Conservation (phyloP, 1,284 basidiomycete genomes). For the Chalciporus piperatoides region DNA sequence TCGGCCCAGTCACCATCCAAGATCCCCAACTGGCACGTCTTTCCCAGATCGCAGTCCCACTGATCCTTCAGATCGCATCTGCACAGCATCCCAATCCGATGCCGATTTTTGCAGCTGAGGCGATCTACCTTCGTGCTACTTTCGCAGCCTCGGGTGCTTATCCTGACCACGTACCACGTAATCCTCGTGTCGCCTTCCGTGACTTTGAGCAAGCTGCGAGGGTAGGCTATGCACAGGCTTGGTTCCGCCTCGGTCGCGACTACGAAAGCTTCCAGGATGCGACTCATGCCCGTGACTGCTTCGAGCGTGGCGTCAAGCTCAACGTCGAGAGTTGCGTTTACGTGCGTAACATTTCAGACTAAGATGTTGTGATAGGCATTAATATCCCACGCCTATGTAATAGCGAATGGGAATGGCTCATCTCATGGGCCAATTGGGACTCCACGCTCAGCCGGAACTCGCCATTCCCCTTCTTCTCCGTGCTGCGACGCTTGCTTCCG, state of each 20-base stretch:
- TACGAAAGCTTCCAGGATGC: conserved; percentile 86
- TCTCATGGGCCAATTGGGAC: conserved; percentile 80
- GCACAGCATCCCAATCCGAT: conserved; percentile 33
- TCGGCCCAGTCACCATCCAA: conserved; percentile 52
- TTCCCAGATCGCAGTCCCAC: conserved; percentile 60
- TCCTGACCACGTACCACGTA: conserved; percentile 57
- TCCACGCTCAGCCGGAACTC: conserved; percentile 48
- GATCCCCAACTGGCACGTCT: conserved; percentile 64
- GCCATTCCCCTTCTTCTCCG: conserved; percentile 74
- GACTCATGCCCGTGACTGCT: conserved; percentile 72
- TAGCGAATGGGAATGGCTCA: conserved; percentile 90
- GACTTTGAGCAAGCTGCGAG: conserved; percentile 83
- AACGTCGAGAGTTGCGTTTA: conserved; percentile 77
- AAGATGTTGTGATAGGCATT: background rate
- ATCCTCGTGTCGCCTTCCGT: conserved; percentile 79
- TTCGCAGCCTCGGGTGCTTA: conserved; percentile 68
- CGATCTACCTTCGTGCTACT: conserved; percentile 71
- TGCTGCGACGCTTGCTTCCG: conserved; percentile 74
- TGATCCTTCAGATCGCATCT: conserved; percentile 54
- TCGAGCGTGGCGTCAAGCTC: conserved; percentile 71
- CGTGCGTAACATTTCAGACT: conserved; percentile 43
- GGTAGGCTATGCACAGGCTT: conserved; percentile 67
- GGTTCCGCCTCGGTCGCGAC: conserved; percentile 88
- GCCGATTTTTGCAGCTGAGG: conserved; percentile 61
- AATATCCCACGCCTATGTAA: conserved; percentile 7